These are phyloP conservation scores for Fusarium burgessii DNA, from an alignment of 2,329 filamentous ascomycete species.

Conservation along the genomic window DNA sequence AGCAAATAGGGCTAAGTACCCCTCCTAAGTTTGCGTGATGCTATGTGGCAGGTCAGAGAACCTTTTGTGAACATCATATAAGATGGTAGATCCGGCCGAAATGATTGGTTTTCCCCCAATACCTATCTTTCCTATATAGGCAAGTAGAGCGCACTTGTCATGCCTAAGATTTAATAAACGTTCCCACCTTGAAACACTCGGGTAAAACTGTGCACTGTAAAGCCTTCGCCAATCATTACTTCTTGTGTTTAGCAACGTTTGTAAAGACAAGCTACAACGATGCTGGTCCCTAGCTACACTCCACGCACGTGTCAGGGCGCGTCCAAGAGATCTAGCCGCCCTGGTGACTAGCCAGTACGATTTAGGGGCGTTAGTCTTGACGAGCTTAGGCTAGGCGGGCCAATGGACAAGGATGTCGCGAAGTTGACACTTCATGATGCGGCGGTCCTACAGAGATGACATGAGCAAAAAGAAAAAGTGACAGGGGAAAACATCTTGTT, in stretches of 20 bases:
- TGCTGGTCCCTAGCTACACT: slow-evolving; percentile 20
- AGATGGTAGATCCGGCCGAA: slow-evolving; percentile 5
- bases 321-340: slow-evolving; percentile 36
- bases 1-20: slow-evolving; percentile 8
- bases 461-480: background rate
- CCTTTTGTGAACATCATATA: slow-evolving; percentile 10
- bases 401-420: slow-evolving; percentile 20
- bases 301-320: slow-evolving; percentile 1
- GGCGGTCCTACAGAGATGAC: background rate
- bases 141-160: slow-evolving; percentile 5
- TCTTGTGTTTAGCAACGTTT: slow-evolving; percentile 23
- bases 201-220: slow-evolving; percentile 13
- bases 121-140: slow-evolving; percentile 1
- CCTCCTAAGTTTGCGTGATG: slow-evolving; percentile 16
- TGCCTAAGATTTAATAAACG: slow-evolving; percentile 7
- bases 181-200: slow-evolving; percentile 31
- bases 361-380: slow-evolving; percentile 32
- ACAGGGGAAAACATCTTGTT: background rate
- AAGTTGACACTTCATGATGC: background rate
- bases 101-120: background rate
- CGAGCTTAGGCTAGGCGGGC: slow-evolving; percentile 13
- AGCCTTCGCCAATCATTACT: slow-evolving; percentile 35
- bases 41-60: slow-evolving; percentile 34
- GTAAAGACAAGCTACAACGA: background rate
- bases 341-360: slow-evolving; percentile 21